Percentiles rank a stretch among this genome's conserved stretches.
These are phyloP conservation scores for Penicillium expansum DNA, from an alignment of 2,329 filamentous ascomycete species.

Conservation along the genomic window DNA sequence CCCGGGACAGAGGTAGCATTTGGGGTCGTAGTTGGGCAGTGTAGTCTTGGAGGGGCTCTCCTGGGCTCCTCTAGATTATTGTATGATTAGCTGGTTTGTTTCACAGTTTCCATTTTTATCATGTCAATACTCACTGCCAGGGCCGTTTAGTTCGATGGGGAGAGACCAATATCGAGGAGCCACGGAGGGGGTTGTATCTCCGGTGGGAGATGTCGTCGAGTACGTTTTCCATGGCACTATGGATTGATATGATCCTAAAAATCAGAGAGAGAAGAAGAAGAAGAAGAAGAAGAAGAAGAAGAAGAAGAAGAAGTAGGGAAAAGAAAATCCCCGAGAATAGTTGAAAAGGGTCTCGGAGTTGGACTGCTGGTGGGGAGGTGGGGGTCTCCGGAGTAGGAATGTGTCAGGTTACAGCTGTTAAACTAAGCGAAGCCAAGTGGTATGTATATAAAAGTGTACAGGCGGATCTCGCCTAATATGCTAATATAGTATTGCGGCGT, in stretches of 20 bases:
- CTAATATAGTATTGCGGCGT: neutral
- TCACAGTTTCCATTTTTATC: neutral
- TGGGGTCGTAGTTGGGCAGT: constrained; percentile 77
- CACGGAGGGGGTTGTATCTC: constrained; percentile 86
- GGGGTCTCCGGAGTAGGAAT: constrained; percentile 19
- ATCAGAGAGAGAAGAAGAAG: neutral
- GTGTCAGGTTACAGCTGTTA: neutral
- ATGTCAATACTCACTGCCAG: constrained; percentile 75
- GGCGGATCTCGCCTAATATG: neutral
- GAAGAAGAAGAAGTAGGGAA: constrained; percentile 1
- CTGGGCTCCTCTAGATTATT: constrained; percentile 64
- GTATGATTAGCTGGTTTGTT: neutral
- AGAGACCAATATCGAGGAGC: constrained; percentile 89
- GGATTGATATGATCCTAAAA: neutral
- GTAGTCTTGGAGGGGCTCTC: constrained; percentile 66
- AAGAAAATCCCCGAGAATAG: constrained; percentile 2
- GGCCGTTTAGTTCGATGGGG: constrained; percentile 95
- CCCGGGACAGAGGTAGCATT: constrained; percentile 93
- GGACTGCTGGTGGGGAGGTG: constrained; percentile 20
- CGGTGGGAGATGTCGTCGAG: constrained; percentile 96
- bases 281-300: too few relatives aligned
- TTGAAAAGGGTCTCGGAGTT: constrained; percentile 2
- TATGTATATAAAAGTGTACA: neutral
- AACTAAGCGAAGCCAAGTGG: constrained; percentile 4
- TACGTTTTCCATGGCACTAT: constrained; percentile 65